Base-by-base conservation (phyloP, 805 yeast genomes). In the Candida ponderosae region DNA sequence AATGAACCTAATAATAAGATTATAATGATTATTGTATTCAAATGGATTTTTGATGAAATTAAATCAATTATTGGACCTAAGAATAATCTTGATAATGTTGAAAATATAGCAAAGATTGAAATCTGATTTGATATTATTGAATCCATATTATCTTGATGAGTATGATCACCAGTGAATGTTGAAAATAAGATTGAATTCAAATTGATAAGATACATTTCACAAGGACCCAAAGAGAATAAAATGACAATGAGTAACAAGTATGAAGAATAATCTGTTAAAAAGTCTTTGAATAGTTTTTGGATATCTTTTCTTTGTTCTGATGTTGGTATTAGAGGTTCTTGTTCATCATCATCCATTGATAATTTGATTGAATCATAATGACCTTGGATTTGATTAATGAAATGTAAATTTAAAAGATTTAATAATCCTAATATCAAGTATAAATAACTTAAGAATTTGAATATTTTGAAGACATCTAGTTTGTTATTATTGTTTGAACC, bases 121-220 rank as follows among this genome's bases (percentile, higher is more conserved):
- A 78, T 87, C 52, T 68, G 81, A 40, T 57, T 57, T 16, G 70
- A 62, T 29, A 67, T 57, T 39, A 37, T 54, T 29, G 42, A 54
- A 3, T 11, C 37, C 29, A 41, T 57, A 21, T 38, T 42, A 17
- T 39, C 44, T 17, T 36, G 43, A 27, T 36, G 40, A 24, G 6
- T 21, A 21, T 21, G 6, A 21, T 21, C 6, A 21, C 14, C 13
- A 8, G n/a, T 24, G 32, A 6, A 48, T 29, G 6, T 37, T 32
- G 20, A 43, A n/a, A n/a, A n/a, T n/a, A 81, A 61, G 11, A 89
- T 63, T 7, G 88, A 79, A 1, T 90, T 93, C 70, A 89, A 70
- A 53, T 88, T 85, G 38, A 87, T 83, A 44, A 85, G 76, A 56
- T 75, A 87, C 68, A 86, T 76, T 50, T 89, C 97, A 39, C 85